A percentile compares a stretch with the other conserved stretches of the same genome.
Evolutionary conservation across 768 basidiomycete species (phyloP).

Genomic region (Phanerodontia chrysosporium): DNA sequence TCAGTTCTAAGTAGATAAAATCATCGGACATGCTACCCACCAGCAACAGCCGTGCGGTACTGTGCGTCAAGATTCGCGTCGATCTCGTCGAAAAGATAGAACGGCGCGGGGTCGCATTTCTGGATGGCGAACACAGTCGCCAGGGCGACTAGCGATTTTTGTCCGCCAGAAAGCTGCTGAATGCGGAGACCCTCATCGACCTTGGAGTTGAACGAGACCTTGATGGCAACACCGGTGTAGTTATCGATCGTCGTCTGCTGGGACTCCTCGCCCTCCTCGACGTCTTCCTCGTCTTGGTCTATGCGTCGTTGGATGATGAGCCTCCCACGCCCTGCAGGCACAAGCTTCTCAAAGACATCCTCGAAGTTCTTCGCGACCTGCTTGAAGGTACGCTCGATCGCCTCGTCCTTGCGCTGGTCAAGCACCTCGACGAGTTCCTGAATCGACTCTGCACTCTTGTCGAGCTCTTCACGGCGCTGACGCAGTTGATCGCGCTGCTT

Average conservation of each 20-base stretch:
- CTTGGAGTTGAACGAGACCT: conserved; percentile 99
- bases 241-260: conserved; percentile 82
- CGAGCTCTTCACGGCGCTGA: conserved; percentile 84
- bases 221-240: conserved; percentile 96
- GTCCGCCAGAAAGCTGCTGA: conserved; percentile 95
- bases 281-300: conserved; percentile 78
- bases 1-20: neutral
- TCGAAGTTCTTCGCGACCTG: conserved; percentile 97
- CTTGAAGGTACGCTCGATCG: conserved; percentile 97
- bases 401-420: conserved; percentile 97
- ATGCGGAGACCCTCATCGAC: conserved; percentile 95
- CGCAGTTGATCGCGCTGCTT: conserved; percentile 93
- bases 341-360: conserved; percentile 94
- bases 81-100: conserved; percentile 99
- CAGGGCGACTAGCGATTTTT: conserved; percentile 94
- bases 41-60: conserved; percentile 93
- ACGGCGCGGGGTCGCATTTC: conserved; percentile 98
- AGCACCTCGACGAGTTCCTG: conserved; percentile 90
- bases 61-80: conserved; percentile 98
- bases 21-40: conserved; percentile 43
- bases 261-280: conserved; percentile 68
- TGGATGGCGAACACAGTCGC: conserved; percentile 98
- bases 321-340: conserved; percentile 87
- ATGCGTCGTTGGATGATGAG: conserved; percentile 91
- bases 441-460: conserved; percentile 85